Percentiles rank a stretch among this genome's conserved stretches.
Conservation (phyloP, 306 rosid species). For the Lathyrus oleraceus region DNA sequence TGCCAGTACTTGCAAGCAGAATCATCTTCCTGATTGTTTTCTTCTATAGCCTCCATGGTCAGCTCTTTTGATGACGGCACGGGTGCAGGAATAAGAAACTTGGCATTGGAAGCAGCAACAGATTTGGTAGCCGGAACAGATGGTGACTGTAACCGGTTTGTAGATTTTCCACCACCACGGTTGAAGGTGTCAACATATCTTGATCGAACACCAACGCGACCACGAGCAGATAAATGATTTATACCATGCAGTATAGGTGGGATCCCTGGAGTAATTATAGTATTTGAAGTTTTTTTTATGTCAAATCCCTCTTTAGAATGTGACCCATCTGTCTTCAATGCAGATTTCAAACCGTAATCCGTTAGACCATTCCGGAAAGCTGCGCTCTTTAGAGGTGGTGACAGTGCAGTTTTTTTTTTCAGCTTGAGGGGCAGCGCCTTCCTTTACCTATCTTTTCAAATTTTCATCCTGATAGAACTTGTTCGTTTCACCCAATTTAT, state of each 20-base stretch:
- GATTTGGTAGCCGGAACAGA: constrained; percentile 65
- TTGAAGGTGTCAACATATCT: constrained; percentile 98
- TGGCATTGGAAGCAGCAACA: constrained; percentile 58
- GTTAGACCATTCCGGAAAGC: constrained; percentile 64
- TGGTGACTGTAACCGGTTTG: constrained; percentile 67
- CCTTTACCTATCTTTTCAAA: constrained; percentile 91
- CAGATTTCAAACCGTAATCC: constrained; percentile 74
- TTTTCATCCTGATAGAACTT: constrained; percentile 90
- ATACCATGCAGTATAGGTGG: constrained; percentile 81
- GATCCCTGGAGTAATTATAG: constrained; percentile 63
- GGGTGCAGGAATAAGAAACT: constrained; percentile 74
- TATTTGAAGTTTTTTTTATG: constrained; percentile 38
- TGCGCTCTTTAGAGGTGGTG: constrained; percentile 77
- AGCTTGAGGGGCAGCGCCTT: constrained; percentile 70
- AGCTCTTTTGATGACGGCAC: constrained; percentile 52
- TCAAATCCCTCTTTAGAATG: constrained; percentile 44
- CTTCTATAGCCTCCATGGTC: constrained; percentile 56
- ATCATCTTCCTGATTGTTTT: constrained; percentile 54
- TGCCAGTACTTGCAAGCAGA: too few species aligned
- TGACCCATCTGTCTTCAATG: constrained; percentile 57
- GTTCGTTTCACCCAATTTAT: constrained; percentile 83
- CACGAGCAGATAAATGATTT: constrained; percentile 70
- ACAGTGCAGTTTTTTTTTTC: constrained; percentile 73
- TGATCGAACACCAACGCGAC: constrained; percentile 79
- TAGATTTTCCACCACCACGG: constrained; percentile 67